phyloP scores from a whole-genome alignment of 2,329 filamentous ascomycete genomes.

The Fusarium devonianum region DNA sequence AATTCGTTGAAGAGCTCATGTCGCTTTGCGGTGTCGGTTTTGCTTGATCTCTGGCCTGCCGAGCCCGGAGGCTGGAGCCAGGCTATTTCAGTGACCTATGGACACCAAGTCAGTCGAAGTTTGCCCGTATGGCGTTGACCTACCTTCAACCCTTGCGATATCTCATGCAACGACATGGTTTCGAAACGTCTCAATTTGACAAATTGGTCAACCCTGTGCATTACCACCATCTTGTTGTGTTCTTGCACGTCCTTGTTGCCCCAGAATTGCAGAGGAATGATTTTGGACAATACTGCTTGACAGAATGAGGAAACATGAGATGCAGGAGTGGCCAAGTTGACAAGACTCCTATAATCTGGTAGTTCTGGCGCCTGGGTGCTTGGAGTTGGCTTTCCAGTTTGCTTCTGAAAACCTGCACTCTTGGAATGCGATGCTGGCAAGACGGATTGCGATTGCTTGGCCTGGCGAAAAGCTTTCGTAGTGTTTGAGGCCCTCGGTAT shows the following conservation, averaged over 20 bases:
- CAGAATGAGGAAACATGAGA: conserved; percentile 85
- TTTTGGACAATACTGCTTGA: conserved; percentile 72
- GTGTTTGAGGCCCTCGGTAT: conserved; percentile 14
- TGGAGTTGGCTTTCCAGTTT: conserved; percentile 4
- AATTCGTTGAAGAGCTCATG: conserved; percentile 83
- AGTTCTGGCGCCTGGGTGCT: conserved; percentile 12
- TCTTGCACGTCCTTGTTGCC: conserved; percentile 61
- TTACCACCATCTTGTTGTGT: conserved; percentile 68
- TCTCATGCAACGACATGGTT: conserved; percentile 77
- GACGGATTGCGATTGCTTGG: conserved; percentile 4
- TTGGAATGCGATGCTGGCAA: conserved; percentile 19
- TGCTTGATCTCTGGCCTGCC: conserved; percentile 64
- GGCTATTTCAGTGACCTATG: conserved; percentile 68
- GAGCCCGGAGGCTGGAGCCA: conserved; percentile 73
- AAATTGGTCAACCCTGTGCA: conserved; percentile 78
- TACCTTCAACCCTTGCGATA: conserved; percentile 79
- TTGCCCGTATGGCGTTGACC: not conserved
- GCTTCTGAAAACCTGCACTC: conserved; percentile 10
- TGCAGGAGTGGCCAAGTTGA: conserved; percentile 71
- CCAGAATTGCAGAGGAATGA: conserved; percentile 81
- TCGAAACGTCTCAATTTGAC: conserved; percentile 82
- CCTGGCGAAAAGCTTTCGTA: conserved; percentile 2
- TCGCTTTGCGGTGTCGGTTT: conserved; percentile 77
- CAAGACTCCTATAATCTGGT: conserved; percentile 55
- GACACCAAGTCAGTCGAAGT: not conserved